Percentiles rank a stretch among this genome's conserved stretches.
Conservation (phyloP, 129 eudicot genomes). For the Flaveria linearis region DNA sequence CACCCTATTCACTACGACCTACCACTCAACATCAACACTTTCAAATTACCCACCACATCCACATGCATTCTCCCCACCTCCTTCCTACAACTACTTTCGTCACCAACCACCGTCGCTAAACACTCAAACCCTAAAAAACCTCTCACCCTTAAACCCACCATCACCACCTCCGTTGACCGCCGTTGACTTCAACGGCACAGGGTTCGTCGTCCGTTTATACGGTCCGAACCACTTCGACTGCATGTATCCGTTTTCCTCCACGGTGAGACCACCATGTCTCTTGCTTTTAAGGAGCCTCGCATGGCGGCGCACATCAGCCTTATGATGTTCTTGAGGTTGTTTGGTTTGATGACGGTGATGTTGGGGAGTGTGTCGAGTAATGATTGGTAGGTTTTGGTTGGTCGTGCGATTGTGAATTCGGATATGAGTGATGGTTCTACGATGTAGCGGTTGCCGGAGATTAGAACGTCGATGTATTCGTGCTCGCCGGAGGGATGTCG, state of each 20-base stretch:
- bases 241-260: slow-evolving; percentile 53
- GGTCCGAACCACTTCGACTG: slow-evolving; percentile 49
- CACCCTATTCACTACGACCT: slow-evolving; percentile 30
- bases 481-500: slow-evolving; percentile 44
- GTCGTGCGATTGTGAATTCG: slow-evolving; percentile 47
- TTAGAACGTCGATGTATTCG: slow-evolving; percentile 48
- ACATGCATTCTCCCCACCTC: slow-evolving; percentile 34
- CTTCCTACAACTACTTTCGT: slow-evolving; percentile 28
- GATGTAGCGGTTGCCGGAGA: slow-evolving; percentile 44
- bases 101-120: slow-evolving; percentile 28
- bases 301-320: slow-evolving; percentile 47
- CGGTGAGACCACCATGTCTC: slow-evolving; percentile 38
- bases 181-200: not conserved
- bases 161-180: not conserved
- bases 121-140: slow-evolving; percentile 40
- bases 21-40: slow-evolving; percentile 37
- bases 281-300: slow-evolving; percentile 41
- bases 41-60: slow-evolving; percentile 29
- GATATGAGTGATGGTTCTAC: slow-evolving; percentile 35
- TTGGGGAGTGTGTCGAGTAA: slow-evolving; percentile 37
- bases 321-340: slow-evolving; percentile 33
- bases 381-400: slow-evolving; percentile 36
- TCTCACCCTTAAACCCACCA: slow-evolving; percentile 22
- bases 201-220: slow-evolving; percentile 40
- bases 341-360: slow-evolving; percentile 33